Percentiles rank a stretch among this genome's conserved stretches.
These are phyloP conservation scores for Diaporthe velutina DNA, from an alignment of 2,329 filamentous ascomycete species.

Conservation along the genomic window DNA sequence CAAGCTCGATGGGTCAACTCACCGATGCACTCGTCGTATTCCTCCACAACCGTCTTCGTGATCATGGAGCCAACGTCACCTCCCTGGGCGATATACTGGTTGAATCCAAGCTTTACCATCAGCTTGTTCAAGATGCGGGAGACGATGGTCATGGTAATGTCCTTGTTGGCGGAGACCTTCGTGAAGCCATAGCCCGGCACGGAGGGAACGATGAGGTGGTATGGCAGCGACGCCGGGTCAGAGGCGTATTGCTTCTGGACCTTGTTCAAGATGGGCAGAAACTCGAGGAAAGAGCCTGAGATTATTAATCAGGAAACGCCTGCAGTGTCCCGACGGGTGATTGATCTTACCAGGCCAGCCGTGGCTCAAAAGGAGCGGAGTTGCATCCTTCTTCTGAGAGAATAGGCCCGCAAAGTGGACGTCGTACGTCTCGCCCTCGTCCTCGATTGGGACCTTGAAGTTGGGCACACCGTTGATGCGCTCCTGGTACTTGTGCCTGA, in stretches of 20 bases:
- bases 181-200: constrained; percentile 66
- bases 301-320: too few relatives aligned
- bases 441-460: constrained; percentile 56
- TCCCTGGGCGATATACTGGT: constrained; percentile 67
- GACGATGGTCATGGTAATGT: constrained; percentile 56
- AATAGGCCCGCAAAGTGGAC: constrained; percentile 70
- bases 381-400: constrained; percentile 61
- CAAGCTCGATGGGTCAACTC: constrained; percentile 12
- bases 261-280: constrained; percentile 62
- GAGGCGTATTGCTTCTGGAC: constrained; percentile 62
- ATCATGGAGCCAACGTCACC: constrained; percentile 67
- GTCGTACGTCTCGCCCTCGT: constrained; percentile 51
- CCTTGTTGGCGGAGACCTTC: constrained; percentile 57
- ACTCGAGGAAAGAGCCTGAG: constrained; percentile 64
- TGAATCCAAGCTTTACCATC: constrained; percentile 66
- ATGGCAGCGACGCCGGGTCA: constrained; percentile 58
- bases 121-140: constrained; percentile 62
- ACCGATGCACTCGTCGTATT: constrained; percentile 59
- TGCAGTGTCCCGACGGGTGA: too few relatives aligned
- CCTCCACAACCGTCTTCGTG: constrained; percentile 55
- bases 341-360: constrained; percentile 61
- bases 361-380: constrained; percentile 65
- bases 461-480: constrained; percentile 63
- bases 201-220: constrained; percentile 68
- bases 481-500: constrained; percentile 52